Percentiles rank a stretch among this genome's conserved stretches.
Evolutionary conservation across 202 grass and related monocot genomes (phyloP).

Genomic region (Brachypodium distachyon): DNA sequence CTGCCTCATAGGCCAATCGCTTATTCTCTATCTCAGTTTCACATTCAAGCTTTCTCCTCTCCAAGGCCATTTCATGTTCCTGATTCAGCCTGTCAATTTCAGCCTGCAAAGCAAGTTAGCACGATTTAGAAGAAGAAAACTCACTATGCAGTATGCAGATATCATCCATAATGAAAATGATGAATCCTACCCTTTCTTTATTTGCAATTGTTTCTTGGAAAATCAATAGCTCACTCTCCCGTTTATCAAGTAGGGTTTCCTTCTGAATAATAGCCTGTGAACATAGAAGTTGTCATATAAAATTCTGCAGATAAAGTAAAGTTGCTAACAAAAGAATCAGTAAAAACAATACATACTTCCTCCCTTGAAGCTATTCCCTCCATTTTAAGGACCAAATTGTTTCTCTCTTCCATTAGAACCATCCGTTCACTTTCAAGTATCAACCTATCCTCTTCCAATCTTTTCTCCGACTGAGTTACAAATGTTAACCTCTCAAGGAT

Average conservation of each 20-base stretch:
- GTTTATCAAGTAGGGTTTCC: slow-evolving; percentile 68
- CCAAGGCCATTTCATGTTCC: slow-evolving; percentile 51
- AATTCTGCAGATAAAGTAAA: background rate
- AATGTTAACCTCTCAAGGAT: slow-evolving; percentile 55
- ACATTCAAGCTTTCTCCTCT: slow-evolving; percentile 51
- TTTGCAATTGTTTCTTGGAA: slow-evolving; percentile 82
- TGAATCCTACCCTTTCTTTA: slow-evolving; percentile 59
- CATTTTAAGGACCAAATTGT: slow-evolving; percentile 58
- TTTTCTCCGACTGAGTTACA: slow-evolving; percentile 54
- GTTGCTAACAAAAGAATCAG: background rate
- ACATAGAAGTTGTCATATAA: slow-evolving; percentile 13
- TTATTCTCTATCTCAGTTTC: slow-evolving; percentile 57
- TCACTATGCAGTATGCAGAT: background rate
- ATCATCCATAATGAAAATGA: slow-evolving; percentile 1
- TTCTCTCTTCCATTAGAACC: slow-evolving; percentile 54
- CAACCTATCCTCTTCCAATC: slow-evolving; percentile 44
- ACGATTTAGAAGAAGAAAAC: slow-evolving; percentile 14
- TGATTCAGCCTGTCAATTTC: slow-evolving; percentile 62
- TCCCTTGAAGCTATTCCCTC: slow-evolving; percentile 56
- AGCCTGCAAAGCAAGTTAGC: slow-evolving; percentile 35
- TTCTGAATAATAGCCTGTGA: slow-evolving; percentile 61
- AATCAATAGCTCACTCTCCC: slow-evolving; percentile 67
- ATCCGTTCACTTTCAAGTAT: slow-evolving; percentile 52
- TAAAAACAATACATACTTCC: slow-evolving; percentile 53
- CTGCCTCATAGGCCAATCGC: slow-evolving; percentile 35